These are phyloP conservation scores for Cochlearia excelsa DNA, from an alignment of 345 rosid genomes.

Conservation along the genomic window DNA sequence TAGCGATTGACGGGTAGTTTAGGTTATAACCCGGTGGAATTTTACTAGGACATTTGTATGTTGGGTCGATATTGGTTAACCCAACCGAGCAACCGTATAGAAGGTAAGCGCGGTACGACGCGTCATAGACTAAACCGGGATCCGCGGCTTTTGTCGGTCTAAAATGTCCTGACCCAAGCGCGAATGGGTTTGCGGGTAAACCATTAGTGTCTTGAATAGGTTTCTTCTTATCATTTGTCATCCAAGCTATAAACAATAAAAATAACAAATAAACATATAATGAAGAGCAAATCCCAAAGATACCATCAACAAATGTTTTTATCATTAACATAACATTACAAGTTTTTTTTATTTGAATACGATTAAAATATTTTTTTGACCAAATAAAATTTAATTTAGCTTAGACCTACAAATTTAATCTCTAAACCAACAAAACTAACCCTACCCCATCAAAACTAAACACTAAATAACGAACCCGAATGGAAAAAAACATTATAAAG, in stretches of 20 bases:
- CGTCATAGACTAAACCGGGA: constrained; percentile 82
- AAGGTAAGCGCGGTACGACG: constrained; percentile 54
- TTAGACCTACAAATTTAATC: too few species aligned
- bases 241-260: constrained; percentile 46
- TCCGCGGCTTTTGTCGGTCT: constrained; percentile 56
- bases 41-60: constrained; percentile 44
- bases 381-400: too few species aligned
- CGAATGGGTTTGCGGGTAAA: constrained; percentile 51
- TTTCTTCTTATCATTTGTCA: constrained; percentile 43
- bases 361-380: too few species aligned
- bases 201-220: constrained; percentile 48
- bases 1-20: constrained; percentile 63
- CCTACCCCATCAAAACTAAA: too few species aligned
- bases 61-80: constrained; percentile 18
- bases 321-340: too few species aligned
- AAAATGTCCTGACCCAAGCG: constrained; percentile 66
- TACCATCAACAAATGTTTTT: too few species aligned
- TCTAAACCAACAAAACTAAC: too few species aligned
- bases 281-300: too few species aligned
- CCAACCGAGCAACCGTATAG: constrained; percentile 53
- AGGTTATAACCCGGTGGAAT: constrained; percentile 40
- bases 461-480: too few species aligned
- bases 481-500: too few species aligned
- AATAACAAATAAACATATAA: too few species aligned
- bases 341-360: too few species aligned